Percentiles rank a stretch among this genome's conserved stretches.
Evolutionary conservation across 2,329 filamentous ascomycete genomes (phyloP).

Genomic region (Talaromyces marneffei): DNA sequence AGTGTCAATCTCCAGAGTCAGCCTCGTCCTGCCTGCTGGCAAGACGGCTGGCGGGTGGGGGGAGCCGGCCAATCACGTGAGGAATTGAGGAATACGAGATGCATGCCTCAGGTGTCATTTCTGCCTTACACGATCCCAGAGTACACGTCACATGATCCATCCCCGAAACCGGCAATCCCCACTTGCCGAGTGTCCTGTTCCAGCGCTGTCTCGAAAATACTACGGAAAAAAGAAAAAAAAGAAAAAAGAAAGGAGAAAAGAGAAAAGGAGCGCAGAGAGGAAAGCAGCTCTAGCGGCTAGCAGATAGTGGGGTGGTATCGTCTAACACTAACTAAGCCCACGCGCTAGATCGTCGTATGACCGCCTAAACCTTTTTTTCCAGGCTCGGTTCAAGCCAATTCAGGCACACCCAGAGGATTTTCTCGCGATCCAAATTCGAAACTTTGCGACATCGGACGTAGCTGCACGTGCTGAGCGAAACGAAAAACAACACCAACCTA

Average conservation of each 20-base stretch:
- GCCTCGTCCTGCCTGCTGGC: no score
- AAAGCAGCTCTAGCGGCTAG: not conserved
- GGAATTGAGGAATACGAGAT: not conserved
- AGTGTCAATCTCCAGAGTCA: no score
- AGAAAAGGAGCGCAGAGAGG: not conserved
- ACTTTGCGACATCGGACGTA: constrained; percentile 15
- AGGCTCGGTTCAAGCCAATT: not conserved
- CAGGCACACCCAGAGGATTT: not conserved
- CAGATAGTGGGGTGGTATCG: not conserved
- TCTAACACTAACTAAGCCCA: not conserved
- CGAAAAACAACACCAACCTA: not conserved
- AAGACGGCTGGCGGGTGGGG: no score
- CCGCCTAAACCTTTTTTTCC: not conserved
- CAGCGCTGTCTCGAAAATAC: not conserved
- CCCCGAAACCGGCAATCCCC: constrained; percentile 12
- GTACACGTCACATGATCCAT: not conserved
- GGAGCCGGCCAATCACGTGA: not conserved
- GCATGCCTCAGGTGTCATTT: not conserved
- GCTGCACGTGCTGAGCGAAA: constrained; percentile 3
- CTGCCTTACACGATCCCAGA: no score
- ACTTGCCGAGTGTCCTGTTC: not conserved
- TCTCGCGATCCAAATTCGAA: not conserved
- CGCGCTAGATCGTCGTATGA: not conserved
- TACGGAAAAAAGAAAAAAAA: not conserved
- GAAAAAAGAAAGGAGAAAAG: not conserved